Evolutionary conservation across 257 asterid species (phyloP).

Genomic region (Jacaranda mimosifolia): DNA sequence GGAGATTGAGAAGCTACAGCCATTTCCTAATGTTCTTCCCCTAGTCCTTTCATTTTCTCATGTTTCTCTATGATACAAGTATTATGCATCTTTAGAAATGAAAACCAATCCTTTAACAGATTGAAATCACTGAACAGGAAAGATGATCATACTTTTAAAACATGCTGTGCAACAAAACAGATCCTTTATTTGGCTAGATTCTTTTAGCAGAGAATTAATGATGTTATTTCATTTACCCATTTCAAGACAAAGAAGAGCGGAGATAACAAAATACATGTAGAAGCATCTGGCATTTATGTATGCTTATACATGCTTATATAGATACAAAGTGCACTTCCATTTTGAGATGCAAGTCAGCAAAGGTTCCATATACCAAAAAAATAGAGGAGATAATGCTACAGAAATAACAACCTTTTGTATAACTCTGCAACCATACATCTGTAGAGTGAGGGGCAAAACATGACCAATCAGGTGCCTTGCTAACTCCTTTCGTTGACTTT

Average conservation of each 20-base stretch:
- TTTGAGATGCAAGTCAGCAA: not conserved
- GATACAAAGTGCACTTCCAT: constrained; percentile 2
- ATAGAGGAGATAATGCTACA: constrained; percentile 25
- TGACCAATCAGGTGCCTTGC: constrained; percentile 78
- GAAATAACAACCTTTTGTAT: constrained; percentile 77
- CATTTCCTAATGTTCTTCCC: too few species aligned
- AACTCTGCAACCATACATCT: constrained; percentile 98
- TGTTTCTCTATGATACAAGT: too few species aligned
- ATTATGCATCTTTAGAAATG: too few species aligned
- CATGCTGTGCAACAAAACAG: too few species aligned
- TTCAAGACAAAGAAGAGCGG: constrained; percentile 3
- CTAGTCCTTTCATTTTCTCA: too few species aligned
- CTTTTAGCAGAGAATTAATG: not conserved
- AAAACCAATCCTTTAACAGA: too few species aligned
- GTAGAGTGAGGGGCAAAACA: constrained; percentile 87
- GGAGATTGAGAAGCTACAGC: too few species aligned
- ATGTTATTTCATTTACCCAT: not conserved
- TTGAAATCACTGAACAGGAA: too few species aligned
- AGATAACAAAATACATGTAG: not conserved
- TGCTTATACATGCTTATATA: not conserved
- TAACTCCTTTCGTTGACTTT: constrained; percentile 76
- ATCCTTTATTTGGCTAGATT: too few species aligned
- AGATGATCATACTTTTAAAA: too few species aligned
- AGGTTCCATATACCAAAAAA: not conserved
- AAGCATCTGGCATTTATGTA: not conserved